phyloP scores from a whole-genome alignment of 768 basidiomycete species.

The Cubamyces lactineus region DNA sequence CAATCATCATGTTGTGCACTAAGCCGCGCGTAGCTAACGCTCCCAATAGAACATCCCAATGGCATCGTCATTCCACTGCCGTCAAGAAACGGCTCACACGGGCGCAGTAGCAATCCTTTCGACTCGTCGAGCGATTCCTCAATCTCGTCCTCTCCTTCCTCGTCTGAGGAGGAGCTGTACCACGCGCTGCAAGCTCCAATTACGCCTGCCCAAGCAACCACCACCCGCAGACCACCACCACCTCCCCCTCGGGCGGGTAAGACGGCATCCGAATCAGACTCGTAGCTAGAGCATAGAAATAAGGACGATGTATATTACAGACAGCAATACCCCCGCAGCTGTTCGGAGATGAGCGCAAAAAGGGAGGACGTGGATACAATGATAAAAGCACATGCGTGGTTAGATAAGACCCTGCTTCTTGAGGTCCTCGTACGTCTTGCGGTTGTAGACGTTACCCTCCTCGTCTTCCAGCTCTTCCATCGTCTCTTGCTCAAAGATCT shows the following conservation, averaged over 20 bases:
- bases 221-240: conserved; percentile 46
- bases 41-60: conserved; percentile 60
- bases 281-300: conserved; percentile 1
- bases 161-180: conserved; percentile 86
- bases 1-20: too few relatives aligned
- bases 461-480: conserved; percentile 99
- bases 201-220: conserved; percentile 35
- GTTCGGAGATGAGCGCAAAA: conserved; percentile 2
- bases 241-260: conserved; percentile 45
- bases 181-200: conserved; percentile 76
- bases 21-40: too few relatives aligned
- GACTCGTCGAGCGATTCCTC: conserved; percentile 69
- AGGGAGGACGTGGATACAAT: background rate
- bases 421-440: conserved; percentile 96
- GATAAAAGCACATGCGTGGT: conserved; percentile 18
- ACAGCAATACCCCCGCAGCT: background rate
- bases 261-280: conserved; percentile 16
- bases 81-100: conserved; percentile 24
- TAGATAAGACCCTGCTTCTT: conserved; percentile 93
- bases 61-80: conserved; percentile 52
- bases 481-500: conserved; percentile 90
- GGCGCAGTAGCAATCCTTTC: conserved; percentile 62
- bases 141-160: conserved; percentile 74
- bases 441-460: conserved; percentile 98
- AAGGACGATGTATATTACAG: conserved; percentile 19